Evolutionary conservation across 805 yeast species (phyloP), one percentile per base, ranked within the genome.

Genomic region (Saccharomyces eubayanus): DNA sequence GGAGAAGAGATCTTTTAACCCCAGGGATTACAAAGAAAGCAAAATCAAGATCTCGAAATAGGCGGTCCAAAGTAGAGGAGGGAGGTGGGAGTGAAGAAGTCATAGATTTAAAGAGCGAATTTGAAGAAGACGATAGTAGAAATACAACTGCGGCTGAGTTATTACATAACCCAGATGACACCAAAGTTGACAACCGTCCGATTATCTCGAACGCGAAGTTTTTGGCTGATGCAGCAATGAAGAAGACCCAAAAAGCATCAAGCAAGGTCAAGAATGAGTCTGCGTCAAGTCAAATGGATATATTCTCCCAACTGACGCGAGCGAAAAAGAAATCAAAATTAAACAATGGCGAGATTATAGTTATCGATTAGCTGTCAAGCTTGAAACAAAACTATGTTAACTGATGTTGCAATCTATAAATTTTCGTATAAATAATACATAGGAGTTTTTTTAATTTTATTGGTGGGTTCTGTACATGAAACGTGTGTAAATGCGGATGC

Each of bases 81-180:
- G 47, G 16, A 50, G 46, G 16, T 20, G 28, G 31, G 46, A 48
- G 14, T 16, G 45, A 20, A 31, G 51, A 47, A 51, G 47, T 16
- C 51, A 40, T n/a, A 31, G 47, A 24, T 36, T 50, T 40, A 29
- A 27, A 40, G 50, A 48, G 45, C 31, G 31, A 50, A 12, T 53
- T 48, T 51, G 27, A 49, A 31, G 51, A 48, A 28, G 53, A 53
- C 31, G 51, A 47, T n/a, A 31, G 49, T 10, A 56, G 55, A 28
- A 62, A 68, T 41, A 60, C 64, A 6, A 68, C 72, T 1, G 72
- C 72, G 2, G 70, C 69, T 4, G 70, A 68, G 51, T 51, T 68
- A n/a, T 51, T 68, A 24, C 71, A 68, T 55, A 52, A 68, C 55
- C 70, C 71, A 1, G 52, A 59, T 16, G 69, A 65, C 46, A 46